A percentile compares a stretch with the other conserved stretches of the same genome.
Conservation (phyloP, 208 protist species). For the Jaenimonas drosophilae region DNA sequence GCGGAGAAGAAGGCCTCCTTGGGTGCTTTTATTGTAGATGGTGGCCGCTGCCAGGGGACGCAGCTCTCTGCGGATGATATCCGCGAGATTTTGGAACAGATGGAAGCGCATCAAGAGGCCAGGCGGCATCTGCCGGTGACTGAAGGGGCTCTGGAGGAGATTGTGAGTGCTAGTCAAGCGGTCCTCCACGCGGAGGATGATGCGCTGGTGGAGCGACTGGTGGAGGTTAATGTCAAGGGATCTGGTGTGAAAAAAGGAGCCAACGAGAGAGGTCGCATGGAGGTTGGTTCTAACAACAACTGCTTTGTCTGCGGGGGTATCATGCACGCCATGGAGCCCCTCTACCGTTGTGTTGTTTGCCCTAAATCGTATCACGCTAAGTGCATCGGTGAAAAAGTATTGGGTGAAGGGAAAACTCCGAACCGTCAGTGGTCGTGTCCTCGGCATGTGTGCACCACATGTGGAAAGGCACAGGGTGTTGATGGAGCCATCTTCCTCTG, state of each 20-base stretch:
- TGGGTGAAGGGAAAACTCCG: constrained; percentile 12
- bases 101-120: constrained; percentile 1
- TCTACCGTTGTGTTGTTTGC: constrained; percentile 71
- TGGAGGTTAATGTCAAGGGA: constrained; percentile 18
- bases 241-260: background rate
- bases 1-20: constrained; percentile 90
- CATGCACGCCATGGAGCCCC: constrained; percentile 71
- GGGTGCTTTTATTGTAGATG: constrained; percentile 90
- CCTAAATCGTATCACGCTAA: constrained; percentile 80
- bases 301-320: constrained; percentile 72
- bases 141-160: background rate
- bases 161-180: constrained; percentile 1
- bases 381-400: constrained; percentile 41
- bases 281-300: constrained; percentile 18
- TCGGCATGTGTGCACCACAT: constrained; percentile 50
- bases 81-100: constrained; percentile 29
- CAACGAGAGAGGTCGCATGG: too few species aligned
- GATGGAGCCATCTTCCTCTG: constrained; percentile 86
- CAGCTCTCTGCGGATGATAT: constrained; percentile 37
- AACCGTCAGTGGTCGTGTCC: constrained; percentile 63
- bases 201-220: constrained; percentile 35
- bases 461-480: constrained; percentile 38
- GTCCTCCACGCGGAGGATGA: constrained; percentile 13
- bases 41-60: background rate
- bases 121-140: background rate